Conservation (phyloP, 1,139 yeast species). For the Waltiozyma sp. region DNA sequence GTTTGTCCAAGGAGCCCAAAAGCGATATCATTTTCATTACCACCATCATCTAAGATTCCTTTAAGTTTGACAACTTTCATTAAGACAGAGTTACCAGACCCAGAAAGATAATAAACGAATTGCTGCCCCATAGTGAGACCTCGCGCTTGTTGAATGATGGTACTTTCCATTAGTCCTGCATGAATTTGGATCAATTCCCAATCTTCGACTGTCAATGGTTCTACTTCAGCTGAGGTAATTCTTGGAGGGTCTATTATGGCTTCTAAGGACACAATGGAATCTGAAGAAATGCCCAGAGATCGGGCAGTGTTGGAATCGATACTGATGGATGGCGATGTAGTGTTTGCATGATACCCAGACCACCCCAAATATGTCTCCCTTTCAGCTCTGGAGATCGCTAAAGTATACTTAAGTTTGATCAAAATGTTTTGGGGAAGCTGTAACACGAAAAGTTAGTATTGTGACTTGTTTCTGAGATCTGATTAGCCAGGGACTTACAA, state of each 20-base stretch:
- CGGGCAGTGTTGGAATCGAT: conserved; percentile 47
- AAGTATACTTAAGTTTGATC: too few species aligned
- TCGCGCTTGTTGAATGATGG: conserved; percentile 69
- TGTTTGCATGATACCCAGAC: conserved; percentile 51
- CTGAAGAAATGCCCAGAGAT: conserved; percentile 32
- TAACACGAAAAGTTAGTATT: neutral
- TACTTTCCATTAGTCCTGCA: conserved; percentile 66
- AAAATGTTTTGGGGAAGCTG: neutral
- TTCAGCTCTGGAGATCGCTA: neutral
- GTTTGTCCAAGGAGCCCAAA: conserved; percentile 58
- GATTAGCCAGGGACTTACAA: conserved; percentile 21
- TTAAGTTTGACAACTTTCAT: conserved; percentile 56
- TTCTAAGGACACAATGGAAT: conserved; percentile 26
- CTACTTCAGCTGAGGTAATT: conserved; percentile 58
- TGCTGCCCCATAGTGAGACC: conserved; percentile 54
- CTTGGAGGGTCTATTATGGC: conserved; percentile 32
- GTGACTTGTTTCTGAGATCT: neutral
- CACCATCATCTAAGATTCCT: neutral
- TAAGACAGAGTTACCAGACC: conserved; percentile 47
- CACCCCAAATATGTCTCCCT: conserved; percentile 52
- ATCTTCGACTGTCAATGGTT: conserved; percentile 68
- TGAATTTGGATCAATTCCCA: conserved; percentile 89
- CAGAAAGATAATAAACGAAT: conserved; percentile 61
- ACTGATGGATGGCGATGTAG: conserved; percentile 26
- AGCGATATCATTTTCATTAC: conserved; percentile 2